Evolutionary conservation across 2,329 filamentous ascomycete species (phyloP).

Genomic region (Aspergillus sp.): DNA sequence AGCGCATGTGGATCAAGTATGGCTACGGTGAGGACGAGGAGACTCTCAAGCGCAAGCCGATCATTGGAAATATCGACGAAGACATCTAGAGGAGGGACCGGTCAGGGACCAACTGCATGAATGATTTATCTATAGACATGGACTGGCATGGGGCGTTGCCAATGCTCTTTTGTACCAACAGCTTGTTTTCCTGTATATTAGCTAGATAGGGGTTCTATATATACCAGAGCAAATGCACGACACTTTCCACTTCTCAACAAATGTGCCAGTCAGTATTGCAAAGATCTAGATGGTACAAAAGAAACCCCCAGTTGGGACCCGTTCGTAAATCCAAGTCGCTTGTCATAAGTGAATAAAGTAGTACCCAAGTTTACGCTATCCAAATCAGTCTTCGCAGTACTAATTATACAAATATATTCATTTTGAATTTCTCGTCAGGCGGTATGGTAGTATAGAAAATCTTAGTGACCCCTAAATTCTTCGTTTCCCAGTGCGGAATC

Average conservation of each 20-base stretch:
- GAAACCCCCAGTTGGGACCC: too few relatives aligned
- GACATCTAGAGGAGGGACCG: constrained; percentile 15
- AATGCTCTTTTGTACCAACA: constrained; percentile 5
- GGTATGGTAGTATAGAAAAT: not conserved
- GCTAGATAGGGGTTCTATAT: constrained; percentile 4
- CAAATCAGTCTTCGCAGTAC: not conserved
- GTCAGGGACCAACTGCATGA: not conserved
- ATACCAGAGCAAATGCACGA: not conserved
- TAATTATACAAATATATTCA: not conserved
- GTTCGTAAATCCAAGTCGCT: too few relatives aligned
- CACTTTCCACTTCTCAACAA: not conserved
- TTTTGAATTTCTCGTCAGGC: not conserved
- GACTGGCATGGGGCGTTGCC: not conserved
- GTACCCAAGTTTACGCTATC: too few relatives aligned
- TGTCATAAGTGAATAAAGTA: too few relatives aligned
- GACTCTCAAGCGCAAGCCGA: constrained; percentile 34
- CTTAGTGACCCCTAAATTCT: not conserved
- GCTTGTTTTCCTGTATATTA: constrained; percentile 10
- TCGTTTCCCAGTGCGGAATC: too few relatives aligned
- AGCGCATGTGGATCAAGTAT: constrained; percentile 38
- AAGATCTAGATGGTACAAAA: not conserved
- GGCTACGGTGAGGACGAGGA: constrained; percentile 42
- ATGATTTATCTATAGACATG: constrained; percentile 1
- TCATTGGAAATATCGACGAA: constrained; percentile 41
- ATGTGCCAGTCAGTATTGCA: too few relatives aligned